Base-by-base conservation (phyloP, 2,329 filamentous ascomycete species). In the Pseudocercospora crystallina region DNA sequence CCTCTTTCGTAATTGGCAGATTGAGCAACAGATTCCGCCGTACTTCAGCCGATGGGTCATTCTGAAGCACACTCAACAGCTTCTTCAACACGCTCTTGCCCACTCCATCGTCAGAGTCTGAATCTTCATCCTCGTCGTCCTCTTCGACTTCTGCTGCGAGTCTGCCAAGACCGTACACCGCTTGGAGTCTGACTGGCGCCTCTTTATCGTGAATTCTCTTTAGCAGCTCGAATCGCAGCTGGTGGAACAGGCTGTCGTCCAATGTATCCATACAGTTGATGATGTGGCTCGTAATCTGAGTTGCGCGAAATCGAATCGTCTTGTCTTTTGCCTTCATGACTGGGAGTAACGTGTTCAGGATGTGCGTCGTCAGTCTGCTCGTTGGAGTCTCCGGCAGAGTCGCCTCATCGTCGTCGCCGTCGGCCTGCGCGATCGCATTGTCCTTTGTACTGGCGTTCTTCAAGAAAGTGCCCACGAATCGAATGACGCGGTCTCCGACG, bases 131-230 rank as follows among this genome's bases (percentile, higher is more conserved):
- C 11, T 77, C 70, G 56, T 88, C 81, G 32, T 79, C 80, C 60
- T 83, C 83, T 9, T 83, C 86, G 48, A 88, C 87, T 4, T 86
- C 81, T 5, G 78, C 79, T 12, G 90, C 89, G 44, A 97, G 77
- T 30, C 90, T 82, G 5, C 89, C 89, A n/a, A 99, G 78, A 4
- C 91, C 92, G 56, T 96, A 78, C 1, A 96, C 90, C 5, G 94
- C 94, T 69, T 99, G 94, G 5, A 94, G 85, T 53, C 94, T 84
- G 8, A 99, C 90, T 68, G 91, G 88, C 5, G 90, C 82, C 68
- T 99, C 94, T 71, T 96, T 97, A 72, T 99, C 94, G 59, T 90
- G 84, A 43, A 97, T 86, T 31, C 94, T 82, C 71, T 88, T 95
- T 38, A 95, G 74, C 33, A 99, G 76, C 0, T 86, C 87, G 46